Evolutionary conservation across 768 basidiomycete species (phyloP).

Genomic region (Tulasnella sp.): DNA sequence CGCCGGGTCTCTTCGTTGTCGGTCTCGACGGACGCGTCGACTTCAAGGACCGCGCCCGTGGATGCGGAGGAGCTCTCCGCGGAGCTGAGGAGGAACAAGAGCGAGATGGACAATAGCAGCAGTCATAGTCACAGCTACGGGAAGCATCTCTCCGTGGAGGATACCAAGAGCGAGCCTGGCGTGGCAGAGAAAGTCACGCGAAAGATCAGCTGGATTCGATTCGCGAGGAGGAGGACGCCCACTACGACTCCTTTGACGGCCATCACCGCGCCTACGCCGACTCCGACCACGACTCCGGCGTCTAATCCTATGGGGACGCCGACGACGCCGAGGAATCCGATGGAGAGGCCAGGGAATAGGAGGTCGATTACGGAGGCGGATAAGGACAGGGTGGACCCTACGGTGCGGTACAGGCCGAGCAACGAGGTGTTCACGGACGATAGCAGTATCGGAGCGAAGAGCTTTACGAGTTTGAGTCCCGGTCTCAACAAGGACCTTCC

Average conservation of each 20-base stretch:
- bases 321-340: neutral
- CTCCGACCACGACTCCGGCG: no score
- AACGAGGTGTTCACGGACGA: constrained; percentile 32
- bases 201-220: constrained; percentile 20
- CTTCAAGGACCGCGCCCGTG: neutral
- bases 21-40: constrained; percentile 1
- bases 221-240: neutral
- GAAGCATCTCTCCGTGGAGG: neutral
- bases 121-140: neutral
- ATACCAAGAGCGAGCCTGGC: neutral
- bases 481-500: constrained; percentile 1
- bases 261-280: neutral
- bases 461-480: constrained; percentile 23
- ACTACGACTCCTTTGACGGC: constrained; percentile 4
- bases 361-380: constrained; percentile 26
- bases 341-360: neutral
- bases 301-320: no score
- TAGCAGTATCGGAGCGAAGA: constrained; percentile 26
- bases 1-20: constrained; percentile 29
- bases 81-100: neutral
- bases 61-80: constrained; percentile 3
- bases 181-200: constrained; percentile 2
- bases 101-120: constrained; percentile 1
- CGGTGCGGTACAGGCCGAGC: constrained; percentile 21
- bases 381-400: neutral